phyloP scores from a whole-genome alignment of 1,139 yeast species.

The Kodamaea sp. region DNA sequence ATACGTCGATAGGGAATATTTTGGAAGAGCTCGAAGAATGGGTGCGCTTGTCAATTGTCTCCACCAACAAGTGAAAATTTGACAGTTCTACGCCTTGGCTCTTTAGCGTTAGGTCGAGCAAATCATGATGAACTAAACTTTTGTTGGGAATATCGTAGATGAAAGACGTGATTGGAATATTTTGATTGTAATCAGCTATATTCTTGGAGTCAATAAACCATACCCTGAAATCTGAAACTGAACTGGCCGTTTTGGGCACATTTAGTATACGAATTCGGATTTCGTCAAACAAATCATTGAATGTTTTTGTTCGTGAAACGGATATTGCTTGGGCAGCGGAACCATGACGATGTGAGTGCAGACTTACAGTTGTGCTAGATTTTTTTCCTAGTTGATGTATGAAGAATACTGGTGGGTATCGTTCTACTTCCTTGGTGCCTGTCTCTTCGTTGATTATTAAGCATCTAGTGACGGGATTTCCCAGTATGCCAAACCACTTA shows the following conservation, averaged over 20 bases:
- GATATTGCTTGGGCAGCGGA: conserved; percentile 14
- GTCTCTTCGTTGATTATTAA: conserved; percentile 39
- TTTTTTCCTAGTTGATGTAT: conserved; percentile 50
- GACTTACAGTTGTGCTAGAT: conserved; percentile 10
- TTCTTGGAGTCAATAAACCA: conserved; percentile 40
- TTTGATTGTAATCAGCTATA: conserved; percentile 25
- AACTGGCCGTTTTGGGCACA: conserved; percentile 11
- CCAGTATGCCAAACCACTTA: conserved; percentile 56
- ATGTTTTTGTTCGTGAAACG: conserved; percentile 36
- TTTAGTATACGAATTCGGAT: conserved; percentile 24
- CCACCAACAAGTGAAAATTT: conserved; percentile 37
- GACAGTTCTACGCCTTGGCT: conserved; percentile 33
- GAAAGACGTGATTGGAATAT: conserved; percentile 29
- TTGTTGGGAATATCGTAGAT: conserved; percentile 33
- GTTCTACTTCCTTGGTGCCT: conserved; percentile 50
- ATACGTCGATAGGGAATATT: conserved; percentile 33
- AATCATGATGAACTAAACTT: conserved; percentile 29
- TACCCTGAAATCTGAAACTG: conserved; percentile 22
- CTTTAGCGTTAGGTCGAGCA: conserved; percentile 27
- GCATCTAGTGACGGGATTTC: conserved; percentile 49
- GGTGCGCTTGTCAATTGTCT: conserved; percentile 24
- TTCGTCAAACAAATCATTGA: conserved; percentile 32
- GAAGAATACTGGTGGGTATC: conserved; percentile 50
- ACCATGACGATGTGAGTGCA: conserved; percentile 8
- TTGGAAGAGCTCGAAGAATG: conserved; percentile 3